Evolutionary conservation across 192 early-diverging fungal species (phyloP).

Genomic region (Entophlyctis luteolus): DNA sequence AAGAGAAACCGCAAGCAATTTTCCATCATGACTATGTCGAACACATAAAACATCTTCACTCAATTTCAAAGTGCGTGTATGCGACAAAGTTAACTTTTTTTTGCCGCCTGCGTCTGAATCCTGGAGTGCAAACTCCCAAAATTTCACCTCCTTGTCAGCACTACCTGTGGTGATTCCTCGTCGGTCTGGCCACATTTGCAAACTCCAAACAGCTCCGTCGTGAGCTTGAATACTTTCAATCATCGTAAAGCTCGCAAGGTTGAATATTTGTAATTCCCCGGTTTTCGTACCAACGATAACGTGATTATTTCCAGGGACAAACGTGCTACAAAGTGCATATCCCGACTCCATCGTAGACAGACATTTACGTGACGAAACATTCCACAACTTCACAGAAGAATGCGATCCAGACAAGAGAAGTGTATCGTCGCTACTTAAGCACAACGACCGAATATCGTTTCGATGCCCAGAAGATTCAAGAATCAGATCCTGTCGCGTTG

Average conservation of each 20-base stretch:
- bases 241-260: conserved; percentile 77
- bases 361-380: conserved; percentile 73
- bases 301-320: conserved; percentile 85
- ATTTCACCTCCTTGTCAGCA: conserved; percentile 94
- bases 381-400: conserved; percentile 85
- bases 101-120: conserved; percentile 41
- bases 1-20: conserved; percentile 83
- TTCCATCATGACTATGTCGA: conserved; percentile 77
- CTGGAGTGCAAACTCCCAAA: conserved; percentile 91
- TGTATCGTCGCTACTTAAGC: conserved; percentile 86
- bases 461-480: conserved; percentile 88
- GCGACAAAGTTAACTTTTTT: conserved; percentile 72
- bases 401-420: conserved; percentile 83
- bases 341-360: conserved; percentile 88
- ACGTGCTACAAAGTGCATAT: conserved; percentile 85
- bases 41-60: conserved; percentile 89
- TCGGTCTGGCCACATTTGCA: conserved; percentile 81
- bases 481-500: conserved; percentile 61
- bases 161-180: conserved; percentile 86
- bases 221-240: conserved; percentile 89
- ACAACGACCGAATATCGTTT: conserved; percentile 81
- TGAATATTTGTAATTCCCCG: conserved; percentile 86
- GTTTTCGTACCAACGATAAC: conserved; percentile 90
- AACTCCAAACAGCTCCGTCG: conserved; percentile 80
- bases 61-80: conserved; percentile 89